Evolutionary conservation across 2,329 filamentous ascomycete species (phyloP), one percentile per base, ranked within the genome.

Genomic region (Lasiodiplodia sp.): DNA sequence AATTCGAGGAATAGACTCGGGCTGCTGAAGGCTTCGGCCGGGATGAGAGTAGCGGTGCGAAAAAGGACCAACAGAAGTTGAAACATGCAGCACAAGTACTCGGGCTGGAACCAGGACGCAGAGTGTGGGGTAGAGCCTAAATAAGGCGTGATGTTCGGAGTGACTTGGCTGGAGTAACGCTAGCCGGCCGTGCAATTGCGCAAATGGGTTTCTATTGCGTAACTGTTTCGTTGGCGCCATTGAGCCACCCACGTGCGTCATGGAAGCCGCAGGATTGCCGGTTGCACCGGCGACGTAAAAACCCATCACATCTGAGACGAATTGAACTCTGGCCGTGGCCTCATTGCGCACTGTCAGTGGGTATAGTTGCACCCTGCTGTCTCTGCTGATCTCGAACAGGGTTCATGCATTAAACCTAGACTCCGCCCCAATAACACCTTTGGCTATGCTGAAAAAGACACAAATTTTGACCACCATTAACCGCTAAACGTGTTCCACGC

Each of bases 401-500:
- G 51, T 34, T 34, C 53, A 56, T 37, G 16, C 10, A 56, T 56
- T 34, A 21, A 44, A 14, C 44, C 10, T 57, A 40, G 21, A 47
- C 23, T 23, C 10, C 18, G 10, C 14, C 25, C 23, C 38, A 44
- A 7, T 5, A 63, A 49, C 40, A 21, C 58, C 58, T 16, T 18
- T 14, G 28, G 58, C 58, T 25, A 49, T 49, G 40, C 58, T 49
- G 7, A 8, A 12, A 49, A 34, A 25, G 4, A 51, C 57, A 62
- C 8, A 8, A 28, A 23, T 25, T 2, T n/a, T 16, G 38, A 7
- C 18, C 25, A 12, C 53, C n/a, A 44, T n/a, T 16, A 52, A 7
- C 18, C 25, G 7, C 53, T 12, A 44, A 66, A 66, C 4, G 23
- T 16, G 72, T 81, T 83, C 73, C 75, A 77, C 69, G 84, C 80